Percentiles rank a stretch among this genome's conserved stretches.
These are phyloP conservation scores for Talaromyces atroroseus DNA, from an alignment of 2,329 filamentous ascomycete genomes.

Conservation along the genomic window DNA sequence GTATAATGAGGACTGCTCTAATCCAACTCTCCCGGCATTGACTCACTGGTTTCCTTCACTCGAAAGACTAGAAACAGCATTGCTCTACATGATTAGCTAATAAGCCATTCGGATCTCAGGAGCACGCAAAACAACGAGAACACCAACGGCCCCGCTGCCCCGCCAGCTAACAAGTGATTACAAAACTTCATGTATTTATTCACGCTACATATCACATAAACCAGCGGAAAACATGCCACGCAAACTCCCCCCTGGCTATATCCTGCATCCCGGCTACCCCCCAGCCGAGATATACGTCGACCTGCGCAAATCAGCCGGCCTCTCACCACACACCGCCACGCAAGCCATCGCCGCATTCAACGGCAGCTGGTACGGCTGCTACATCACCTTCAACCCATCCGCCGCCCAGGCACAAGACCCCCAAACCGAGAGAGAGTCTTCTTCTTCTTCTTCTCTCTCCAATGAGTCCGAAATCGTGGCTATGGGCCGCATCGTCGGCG, in stretches of 20 bases:
- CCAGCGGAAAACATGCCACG: background rate
- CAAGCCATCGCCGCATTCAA: conserved; percentile 32
- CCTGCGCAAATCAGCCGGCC: conserved; percentile 34
- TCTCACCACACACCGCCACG: conserved; percentile 32
- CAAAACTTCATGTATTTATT: too few species aligned
- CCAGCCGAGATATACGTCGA: conserved; percentile 31
- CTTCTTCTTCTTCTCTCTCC: background rate
- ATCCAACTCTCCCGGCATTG: too few species aligned
- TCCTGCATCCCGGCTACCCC: conserved; percentile 32
- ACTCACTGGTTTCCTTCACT: too few species aligned
- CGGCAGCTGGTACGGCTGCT: conserved; percentile 43
- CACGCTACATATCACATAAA: background rate
- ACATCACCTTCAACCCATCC: conserved; percentile 25
- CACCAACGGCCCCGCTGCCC: too few species aligned
- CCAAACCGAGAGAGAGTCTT: background rate
- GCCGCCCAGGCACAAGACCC: background rate
- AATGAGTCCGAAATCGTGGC: conserved; percentile 27
- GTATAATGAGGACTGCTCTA: too few species aligned
- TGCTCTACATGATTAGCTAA: too few species aligned
- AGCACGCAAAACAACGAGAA: too few species aligned
- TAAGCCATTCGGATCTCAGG: too few species aligned
- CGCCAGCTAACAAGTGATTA: too few species aligned
- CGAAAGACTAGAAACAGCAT: too few species aligned
- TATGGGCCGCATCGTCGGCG: conserved; percentile 50
- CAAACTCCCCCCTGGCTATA: conserved; percentile 31